Conservation (phyloP, 1,139 yeast species). For the Diutina neorugosa region DNA sequence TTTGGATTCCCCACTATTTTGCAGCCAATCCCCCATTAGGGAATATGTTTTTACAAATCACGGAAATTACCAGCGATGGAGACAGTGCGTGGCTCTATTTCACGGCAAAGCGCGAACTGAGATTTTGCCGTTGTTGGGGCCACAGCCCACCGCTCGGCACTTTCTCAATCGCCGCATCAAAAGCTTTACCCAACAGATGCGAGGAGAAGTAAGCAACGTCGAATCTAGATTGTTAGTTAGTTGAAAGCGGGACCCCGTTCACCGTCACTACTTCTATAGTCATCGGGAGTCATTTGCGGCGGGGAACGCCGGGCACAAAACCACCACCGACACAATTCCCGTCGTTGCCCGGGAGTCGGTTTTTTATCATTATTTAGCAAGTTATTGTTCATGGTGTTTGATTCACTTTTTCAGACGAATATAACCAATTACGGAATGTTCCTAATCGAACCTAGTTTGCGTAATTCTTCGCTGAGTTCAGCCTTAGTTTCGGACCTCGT, state of each 20-base stretch:
- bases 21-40: neutral
- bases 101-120: neutral
- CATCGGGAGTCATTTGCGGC: neutral
- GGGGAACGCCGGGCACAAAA: neutral
- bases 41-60: neutral
- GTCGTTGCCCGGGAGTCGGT: neutral
- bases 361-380: neutral
- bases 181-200: neutral
- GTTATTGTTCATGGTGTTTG: no score
- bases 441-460: neutral
- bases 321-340: neutral
- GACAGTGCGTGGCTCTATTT: neutral
- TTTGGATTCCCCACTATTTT: neutral
- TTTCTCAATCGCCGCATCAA: neutral
- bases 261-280: neutral
- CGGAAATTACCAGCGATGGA: neutral
- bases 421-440: neutral
- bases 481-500: neutral
- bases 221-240: neutral
- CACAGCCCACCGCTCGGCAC: neutral
- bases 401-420: no score
- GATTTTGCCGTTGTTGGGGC: neutral
- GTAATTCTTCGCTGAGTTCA: neutral
- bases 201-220: neutral
- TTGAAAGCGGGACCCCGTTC: neutral